Percentiles rank a stretch among this genome's conserved stretches.
phyloP scores from a whole-genome alignment of 2,329 filamentous ascomycete genomes.

The Xylaria sp. region DNA sequence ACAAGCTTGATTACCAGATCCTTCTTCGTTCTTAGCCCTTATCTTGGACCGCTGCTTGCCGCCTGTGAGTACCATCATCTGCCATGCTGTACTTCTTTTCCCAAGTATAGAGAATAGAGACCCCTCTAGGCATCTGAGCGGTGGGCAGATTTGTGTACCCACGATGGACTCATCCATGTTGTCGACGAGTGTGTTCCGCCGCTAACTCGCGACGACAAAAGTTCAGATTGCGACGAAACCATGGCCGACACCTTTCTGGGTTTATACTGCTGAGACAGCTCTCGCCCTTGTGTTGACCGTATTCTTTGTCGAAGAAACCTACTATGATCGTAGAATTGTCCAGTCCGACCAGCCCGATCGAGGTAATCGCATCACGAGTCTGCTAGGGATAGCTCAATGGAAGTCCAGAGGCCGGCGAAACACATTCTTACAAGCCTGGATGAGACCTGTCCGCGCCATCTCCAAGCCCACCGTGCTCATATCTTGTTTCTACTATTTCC shows the following conservation, averaged over 20 bases:
- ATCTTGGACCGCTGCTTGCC: slow-evolving; percentile 57
- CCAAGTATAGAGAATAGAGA: neutral
- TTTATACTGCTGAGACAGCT: slow-evolving; percentile 56
- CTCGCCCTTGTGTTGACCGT: slow-evolving; percentile 54
- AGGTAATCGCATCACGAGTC: slow-evolving; percentile 46
- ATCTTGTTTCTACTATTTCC: slow-evolving; percentile 52
- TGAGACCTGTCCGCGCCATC: slow-evolving; percentile 54
- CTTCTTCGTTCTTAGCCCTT: slow-evolving; percentile 57
- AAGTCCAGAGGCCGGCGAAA: slow-evolving; percentile 53
- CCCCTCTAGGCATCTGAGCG: neutral
- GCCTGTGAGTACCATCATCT: slow-evolving; percentile 49
- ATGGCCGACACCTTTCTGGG: slow-evolving; percentile 62
- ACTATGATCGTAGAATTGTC: slow-evolving; percentile 59
- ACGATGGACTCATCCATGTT: neutral
- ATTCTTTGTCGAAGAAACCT: slow-evolving; percentile 60
- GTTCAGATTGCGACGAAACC: slow-evolving; percentile 58
- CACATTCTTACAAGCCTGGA: slow-evolving; percentile 54
- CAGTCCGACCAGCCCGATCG: slow-evolving; percentile 51
- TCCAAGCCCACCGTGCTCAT: slow-evolving; percentile 55
- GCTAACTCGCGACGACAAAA: neutral
- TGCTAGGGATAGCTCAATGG: slow-evolving; percentile 52
- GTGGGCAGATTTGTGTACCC: neutral
- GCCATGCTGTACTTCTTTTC: neutral
- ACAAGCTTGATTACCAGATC: slow-evolving; percentile 39
- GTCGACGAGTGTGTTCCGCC: neutral